Evolutionary conservation across 495 filamentous ascomycete species (phyloP), one percentile per base, ranked within the genome.

Genomic region (Aspergillus ellipticus): DNA sequence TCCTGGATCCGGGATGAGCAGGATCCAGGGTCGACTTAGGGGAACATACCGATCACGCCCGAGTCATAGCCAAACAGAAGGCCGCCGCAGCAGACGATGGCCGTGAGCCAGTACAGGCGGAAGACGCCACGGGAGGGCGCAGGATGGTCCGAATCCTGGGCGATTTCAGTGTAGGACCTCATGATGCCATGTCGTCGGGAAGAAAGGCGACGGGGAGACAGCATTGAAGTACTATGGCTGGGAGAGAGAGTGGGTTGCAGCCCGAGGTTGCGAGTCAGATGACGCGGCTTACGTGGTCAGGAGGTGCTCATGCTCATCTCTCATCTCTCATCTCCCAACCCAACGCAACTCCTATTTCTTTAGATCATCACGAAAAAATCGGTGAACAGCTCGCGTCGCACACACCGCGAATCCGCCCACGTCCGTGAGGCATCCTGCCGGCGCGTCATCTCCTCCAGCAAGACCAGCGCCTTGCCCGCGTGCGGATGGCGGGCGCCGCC

Each of bases 51-150:
- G 49, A 77, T 74, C 19, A 77, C 69, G 3, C 74, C 74, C 9
- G 74, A 74, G 49, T 77, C 74, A 62, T 77, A 77, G 24, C 72
- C 74, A 48, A 77, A 77, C 13, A 77, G 55, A 3, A 71, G 63
- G 9, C 72, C 72, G n/a, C 74, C 74, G 58, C 70, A 75, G 48
- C 74, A 77, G 4, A 75, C 65, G 3, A 82, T 73, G 4, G 67
- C 64, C 13, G 78, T 78, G 7, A 84, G 70, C 74, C 74, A 83
- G 62, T 82, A 84, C 11, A 78, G 78, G 46, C 80, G 72, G 37
- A 76, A 64, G 17, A 55, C 4, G 31, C 42, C 45, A 35, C 46
- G 51, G 24, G 45, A 17, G 19, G 20, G 42, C 22, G 21, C 29
- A 29, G 45, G 45, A 29, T 48, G 22, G 22, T 48, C 45, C 4